Conservation (phyloP, 768 basidiomycete genomes). For the Pisolithus marmoratus region DNA sequence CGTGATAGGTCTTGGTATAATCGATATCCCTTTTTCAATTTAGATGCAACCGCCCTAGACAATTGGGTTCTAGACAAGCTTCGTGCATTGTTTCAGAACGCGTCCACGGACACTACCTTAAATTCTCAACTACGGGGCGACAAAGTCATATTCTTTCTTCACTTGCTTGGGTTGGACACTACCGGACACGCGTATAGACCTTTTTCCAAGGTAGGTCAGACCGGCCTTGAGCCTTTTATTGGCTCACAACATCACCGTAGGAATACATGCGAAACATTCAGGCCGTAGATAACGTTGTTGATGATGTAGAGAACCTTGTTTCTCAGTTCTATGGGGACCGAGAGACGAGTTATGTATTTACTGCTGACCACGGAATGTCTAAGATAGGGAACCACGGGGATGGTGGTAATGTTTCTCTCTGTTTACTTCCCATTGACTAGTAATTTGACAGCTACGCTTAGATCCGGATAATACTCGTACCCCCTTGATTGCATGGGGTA, state of each 20-base stretch:
- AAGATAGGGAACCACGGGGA: slow-evolving; percentile 86
- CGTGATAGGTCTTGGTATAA: background rate
- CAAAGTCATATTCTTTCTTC: slow-evolving; percentile 75
- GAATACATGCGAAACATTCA: slow-evolving; percentile 86
- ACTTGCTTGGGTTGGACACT: slow-evolving; percentile 79
- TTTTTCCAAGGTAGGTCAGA: slow-evolving; percentile 55
- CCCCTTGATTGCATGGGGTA: slow-evolving; percentile 78
- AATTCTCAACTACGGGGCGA: slow-evolving; percentile 47
- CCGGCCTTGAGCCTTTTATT: background rate
- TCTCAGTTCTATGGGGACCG: slow-evolving; percentile 59
- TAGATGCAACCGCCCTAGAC: slow-evolving; percentile 75
- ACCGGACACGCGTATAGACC: slow-evolving; percentile 86
- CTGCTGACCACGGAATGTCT: slow-evolving; percentile 90
- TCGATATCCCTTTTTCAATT: background rate
- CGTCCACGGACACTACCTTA: slow-evolving; percentile 46
- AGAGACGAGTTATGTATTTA: slow-evolving; percentile 73
- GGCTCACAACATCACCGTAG: slow-evolving; percentile 26
- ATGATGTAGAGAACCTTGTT: slow-evolving; percentile 56
- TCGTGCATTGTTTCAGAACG: slow-evolving; percentile 54
- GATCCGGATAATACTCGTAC: slow-evolving; percentile 88
- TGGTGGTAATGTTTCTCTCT: slow-evolving; percentile 47
- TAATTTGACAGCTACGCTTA: slow-evolving; percentile 23
- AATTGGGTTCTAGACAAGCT: slow-evolving; percentile 75
- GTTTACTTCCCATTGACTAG: background rate
- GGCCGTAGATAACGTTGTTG: slow-evolving; percentile 71